These are phyloP conservation scores for Clitopilus passeckerianus DNA, from an alignment of 768 basidiomycete genomes.

Conservation along the genomic window DNA sequence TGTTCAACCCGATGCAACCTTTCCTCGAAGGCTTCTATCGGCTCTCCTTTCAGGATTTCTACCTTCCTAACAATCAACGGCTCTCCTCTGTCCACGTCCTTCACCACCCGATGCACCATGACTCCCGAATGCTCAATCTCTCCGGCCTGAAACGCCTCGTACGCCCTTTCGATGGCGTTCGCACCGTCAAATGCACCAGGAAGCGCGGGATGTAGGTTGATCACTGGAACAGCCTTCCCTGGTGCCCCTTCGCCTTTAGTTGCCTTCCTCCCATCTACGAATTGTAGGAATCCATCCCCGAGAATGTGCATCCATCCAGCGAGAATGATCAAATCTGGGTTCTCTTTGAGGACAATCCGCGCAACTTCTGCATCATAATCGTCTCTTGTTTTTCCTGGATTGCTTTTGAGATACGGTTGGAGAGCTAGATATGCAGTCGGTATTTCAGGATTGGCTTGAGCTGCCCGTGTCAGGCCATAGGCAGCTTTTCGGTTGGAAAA, in stretches of 20 bases:
- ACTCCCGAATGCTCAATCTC: conserved; percentile 76
- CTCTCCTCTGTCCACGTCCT: conserved; percentile 89
- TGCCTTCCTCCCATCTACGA: conserved; percentile 40
- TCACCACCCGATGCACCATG: conserved; percentile 94
- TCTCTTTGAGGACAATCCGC: conserved; percentile 49
- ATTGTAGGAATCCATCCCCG: conserved; percentile 72
- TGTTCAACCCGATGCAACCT: conserved; percentile 84
- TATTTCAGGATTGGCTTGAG: conserved; percentile 66
- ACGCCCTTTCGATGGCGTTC: conserved; percentile 86
- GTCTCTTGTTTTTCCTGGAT: conserved; percentile 66
- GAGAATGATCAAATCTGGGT: conserved; percentile 86
- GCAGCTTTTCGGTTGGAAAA: conserved; percentile 91
- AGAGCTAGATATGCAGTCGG: conserved; percentile 80
- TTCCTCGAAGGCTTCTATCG: conserved; percentile 65
- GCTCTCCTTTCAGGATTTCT: conserved; percentile 66
- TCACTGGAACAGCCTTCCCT: conserved; percentile 60
- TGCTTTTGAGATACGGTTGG: conserved; percentile 73
- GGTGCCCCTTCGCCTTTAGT: conserved; percentile 30
- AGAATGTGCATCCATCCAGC: conserved; percentile 99
- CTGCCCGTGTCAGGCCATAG: conserved; percentile 82
- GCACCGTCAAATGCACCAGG: conserved; percentile 96
- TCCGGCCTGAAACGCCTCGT: conserved; percentile 80
- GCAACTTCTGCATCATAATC: conserved; percentile 89
- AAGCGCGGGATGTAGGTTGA: conserved; percentile 95
- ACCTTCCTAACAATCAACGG: conserved; percentile 82